Percentiles rank a stretch among this genome's conserved stretches.
phyloP scores from a whole-genome alignment of 495 filamentous ascomycete species.

The Penicillium ochrochloron region DNA sequence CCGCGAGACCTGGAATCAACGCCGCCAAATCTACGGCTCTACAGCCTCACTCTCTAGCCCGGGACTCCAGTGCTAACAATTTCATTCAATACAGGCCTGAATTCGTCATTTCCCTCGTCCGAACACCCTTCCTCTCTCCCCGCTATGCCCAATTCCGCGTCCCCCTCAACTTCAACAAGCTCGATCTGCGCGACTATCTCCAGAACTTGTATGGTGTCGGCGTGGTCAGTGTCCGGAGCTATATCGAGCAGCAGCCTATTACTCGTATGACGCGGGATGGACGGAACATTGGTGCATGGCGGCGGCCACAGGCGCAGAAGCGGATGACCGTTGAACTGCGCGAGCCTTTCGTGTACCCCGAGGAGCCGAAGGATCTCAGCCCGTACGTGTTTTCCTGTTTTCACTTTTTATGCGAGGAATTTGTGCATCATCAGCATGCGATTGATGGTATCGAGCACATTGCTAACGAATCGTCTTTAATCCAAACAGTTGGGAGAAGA shows the following conservation, averaged over 20 bases:
- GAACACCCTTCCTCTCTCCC: slow-evolving; percentile 70
- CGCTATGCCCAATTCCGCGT: slow-evolving; percentile 84
- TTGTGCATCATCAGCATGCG: not conserved
- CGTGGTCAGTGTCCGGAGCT: slow-evolving; percentile 73
- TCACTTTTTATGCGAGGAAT: not conserved
- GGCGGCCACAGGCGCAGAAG: slow-evolving; percentile 73
- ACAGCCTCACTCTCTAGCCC: not conserved
- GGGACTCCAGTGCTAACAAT: slow-evolving; percentile 5
- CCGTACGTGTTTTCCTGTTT: slow-evolving; percentile 48
- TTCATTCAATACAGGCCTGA: slow-evolving; percentile 62
- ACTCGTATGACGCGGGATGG: slow-evolving; percentile 42
- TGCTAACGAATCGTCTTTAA: slow-evolving; percentile 17
- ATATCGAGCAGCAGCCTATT: slow-evolving; percentile 70
- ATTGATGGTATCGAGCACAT: not conserved
- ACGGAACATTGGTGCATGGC: slow-evolving; percentile 47
- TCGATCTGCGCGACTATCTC: slow-evolving; percentile 90
- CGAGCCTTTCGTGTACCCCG: slow-evolving; percentile 84
- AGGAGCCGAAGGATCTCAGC: slow-evolving; percentile 58
- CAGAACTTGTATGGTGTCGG: slow-evolving; percentile 72
- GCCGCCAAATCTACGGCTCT: not conserved
- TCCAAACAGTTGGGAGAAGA: slow-evolving; percentile 57
- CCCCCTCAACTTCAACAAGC: slow-evolving; percentile 86
- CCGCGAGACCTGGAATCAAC: not conserved
- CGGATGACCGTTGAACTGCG: slow-evolving; percentile 89
- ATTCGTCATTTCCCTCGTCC: slow-evolving; percentile 75